Conservation (phyloP, 176 grass and related monocot genomes). For the Triticum urartu region DNA sequence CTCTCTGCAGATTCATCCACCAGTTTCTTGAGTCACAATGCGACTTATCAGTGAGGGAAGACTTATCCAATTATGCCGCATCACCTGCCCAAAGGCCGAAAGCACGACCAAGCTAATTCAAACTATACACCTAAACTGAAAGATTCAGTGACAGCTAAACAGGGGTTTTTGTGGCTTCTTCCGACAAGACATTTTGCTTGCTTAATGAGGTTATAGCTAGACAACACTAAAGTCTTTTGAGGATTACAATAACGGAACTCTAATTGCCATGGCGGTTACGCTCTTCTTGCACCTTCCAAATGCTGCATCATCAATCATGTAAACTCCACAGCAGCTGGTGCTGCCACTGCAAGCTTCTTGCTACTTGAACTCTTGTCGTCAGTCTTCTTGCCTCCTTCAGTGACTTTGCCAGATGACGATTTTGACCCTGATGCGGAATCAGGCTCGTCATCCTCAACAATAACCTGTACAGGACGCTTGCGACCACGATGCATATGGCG, state of each 20-base stretch:
- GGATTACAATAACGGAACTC: constrained; percentile 48
- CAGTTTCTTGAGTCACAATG: constrained; percentile 39
- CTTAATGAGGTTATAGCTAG: constrained; percentile 61
- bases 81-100: constrained; percentile 24
- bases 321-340: constrained; percentile 49
- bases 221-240: constrained; percentile 50
- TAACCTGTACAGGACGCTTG: constrained; percentile 59
- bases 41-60: constrained; percentile 39
- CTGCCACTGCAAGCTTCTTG: constrained; percentile 59
- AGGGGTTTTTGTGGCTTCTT: constrained; percentile 39
- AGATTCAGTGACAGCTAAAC: constrained; percentile 49
- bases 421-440: constrained; percentile 52
- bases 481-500: constrained; percentile 67
- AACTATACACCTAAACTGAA: constrained; percentile 70
- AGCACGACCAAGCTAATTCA: constrained; percentile 46
- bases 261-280: constrained; percentile 44
- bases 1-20: constrained; percentile 30
- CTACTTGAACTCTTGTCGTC: constrained; percentile 44
- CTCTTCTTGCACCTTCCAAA: constrained; percentile 40
- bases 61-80: constrained; percentile 51
- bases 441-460: constrained; percentile 52
- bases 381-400: constrained; percentile 44
- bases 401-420: constrained; percentile 32
- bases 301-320: constrained; percentile 50
- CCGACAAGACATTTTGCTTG: constrained; percentile 38